phyloP scores from a whole-genome alignment of 2,329 filamentous ascomycete genomes.

The Zymoseptoria brevis region DNA sequence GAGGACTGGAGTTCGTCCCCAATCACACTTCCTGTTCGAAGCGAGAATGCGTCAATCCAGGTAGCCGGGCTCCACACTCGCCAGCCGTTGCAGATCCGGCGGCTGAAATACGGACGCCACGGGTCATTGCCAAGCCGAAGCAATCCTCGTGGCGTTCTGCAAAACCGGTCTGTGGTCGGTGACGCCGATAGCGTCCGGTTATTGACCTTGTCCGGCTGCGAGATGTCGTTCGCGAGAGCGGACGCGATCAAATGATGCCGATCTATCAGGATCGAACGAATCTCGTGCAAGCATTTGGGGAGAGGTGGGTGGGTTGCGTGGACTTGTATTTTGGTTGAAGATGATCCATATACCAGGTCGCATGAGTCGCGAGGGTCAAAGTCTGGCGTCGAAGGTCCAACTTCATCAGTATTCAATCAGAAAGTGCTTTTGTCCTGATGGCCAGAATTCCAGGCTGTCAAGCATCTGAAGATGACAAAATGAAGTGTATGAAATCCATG shows the following conservation, averaged over 20 bases:
- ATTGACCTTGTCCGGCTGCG: neutral
- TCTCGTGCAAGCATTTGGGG: neutral
- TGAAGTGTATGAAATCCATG: too few relatives aligned
- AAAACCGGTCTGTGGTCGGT: neutral
- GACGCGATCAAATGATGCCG: neutral
- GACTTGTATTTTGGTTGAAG: too few relatives aligned
- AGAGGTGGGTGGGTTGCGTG: neutral
- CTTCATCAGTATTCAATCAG: too few relatives aligned
- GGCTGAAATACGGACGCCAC: neutral
- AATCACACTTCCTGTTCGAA: neutral
- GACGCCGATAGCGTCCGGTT: neutral
- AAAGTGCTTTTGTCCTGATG: too few relatives aligned
- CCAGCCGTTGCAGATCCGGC: neutral
- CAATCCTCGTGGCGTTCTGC: neutral
- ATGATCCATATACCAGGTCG: too few relatives aligned
- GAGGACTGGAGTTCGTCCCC: neutral
- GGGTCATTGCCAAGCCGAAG: neutral
- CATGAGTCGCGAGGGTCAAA: too few relatives aligned
- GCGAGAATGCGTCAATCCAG: neutral
- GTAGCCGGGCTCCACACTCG: neutral
- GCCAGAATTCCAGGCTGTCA: too few relatives aligned
- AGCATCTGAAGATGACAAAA: too few relatives aligned
- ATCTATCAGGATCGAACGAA: neutral
- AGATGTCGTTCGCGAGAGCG: neutral
- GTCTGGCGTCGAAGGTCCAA: too few relatives aligned